Evolutionary conservation across 352 stramenopile species (phyloP).

Genomic region (Phytophthora macrochlamydospora): DNA sequence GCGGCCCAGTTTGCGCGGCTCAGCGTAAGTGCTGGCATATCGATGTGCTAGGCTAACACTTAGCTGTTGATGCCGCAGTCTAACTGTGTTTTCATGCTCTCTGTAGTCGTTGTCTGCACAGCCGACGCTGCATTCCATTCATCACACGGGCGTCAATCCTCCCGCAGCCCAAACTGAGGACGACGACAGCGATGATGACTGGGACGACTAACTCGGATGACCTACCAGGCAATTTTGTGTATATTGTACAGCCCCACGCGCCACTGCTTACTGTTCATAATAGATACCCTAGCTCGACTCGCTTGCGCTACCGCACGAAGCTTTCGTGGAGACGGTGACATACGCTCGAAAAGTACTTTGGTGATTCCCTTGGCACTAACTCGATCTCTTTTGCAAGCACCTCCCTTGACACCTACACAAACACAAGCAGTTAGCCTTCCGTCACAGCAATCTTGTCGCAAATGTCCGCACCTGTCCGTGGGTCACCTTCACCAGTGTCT

Average conservation of each 20-base stretch:
- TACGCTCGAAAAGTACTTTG: conserved; percentile 66
- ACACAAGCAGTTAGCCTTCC: background rate
- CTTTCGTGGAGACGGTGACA: conserved; percentile 50
- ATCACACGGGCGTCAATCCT: conserved; percentile 29
- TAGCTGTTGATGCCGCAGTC: too few relatives aligned
- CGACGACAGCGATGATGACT: conserved; percentile 81
- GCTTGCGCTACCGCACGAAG: conserved; percentile 43
- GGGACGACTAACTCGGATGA: conserved; percentile 64
- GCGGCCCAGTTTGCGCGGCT: conserved; percentile 73
- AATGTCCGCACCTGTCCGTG: conserved; percentile 56
- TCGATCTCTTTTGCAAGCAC: conserved; percentile 53
- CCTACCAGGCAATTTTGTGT: conserved; percentile 36
- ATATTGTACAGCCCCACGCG: conserved; percentile 44
- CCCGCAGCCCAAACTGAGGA: conserved; percentile 16
- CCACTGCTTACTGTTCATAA: conserved; percentile 21
- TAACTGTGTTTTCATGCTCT: background rate
- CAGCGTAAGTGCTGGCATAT: conserved; percentile 47
- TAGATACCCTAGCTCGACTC: conserved; percentile 37
- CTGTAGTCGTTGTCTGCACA: conserved; percentile 63
- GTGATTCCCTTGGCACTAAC: conserved; percentile 36
- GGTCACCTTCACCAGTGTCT: conserved; percentile 43
- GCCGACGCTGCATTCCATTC: conserved; percentile 69
- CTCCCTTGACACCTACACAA: conserved; percentile 54
- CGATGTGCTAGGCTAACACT: conserved; percentile 5
- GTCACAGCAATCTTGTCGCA: background rate